Percentiles rank a stretch among this genome's conserved stretches.
These are phyloP conservation scores for Pythium volutum DNA, from an alignment of 352 stramenopile genomes.

Conservation along the genomic window DNA sequence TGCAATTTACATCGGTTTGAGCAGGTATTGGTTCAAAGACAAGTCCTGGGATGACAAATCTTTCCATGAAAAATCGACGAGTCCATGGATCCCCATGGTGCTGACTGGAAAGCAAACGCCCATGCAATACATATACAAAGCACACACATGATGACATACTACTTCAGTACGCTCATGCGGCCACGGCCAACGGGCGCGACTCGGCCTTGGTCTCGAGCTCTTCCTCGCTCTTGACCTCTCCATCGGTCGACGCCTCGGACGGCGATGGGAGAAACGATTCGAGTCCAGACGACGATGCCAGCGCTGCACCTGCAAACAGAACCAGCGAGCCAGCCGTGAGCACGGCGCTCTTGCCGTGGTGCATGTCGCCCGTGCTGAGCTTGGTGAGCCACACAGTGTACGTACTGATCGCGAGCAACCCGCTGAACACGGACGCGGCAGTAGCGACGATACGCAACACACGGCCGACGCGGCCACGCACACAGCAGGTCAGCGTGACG, in stretches of 20 bases:
- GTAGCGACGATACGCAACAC: background rate
- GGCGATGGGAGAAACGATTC: background rate
- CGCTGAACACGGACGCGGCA: background rate
- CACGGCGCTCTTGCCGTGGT: constrained; percentile 9
- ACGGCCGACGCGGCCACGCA: background rate
- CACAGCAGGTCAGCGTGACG: background rate
- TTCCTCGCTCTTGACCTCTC: background rate
- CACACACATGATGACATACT: too few species aligned
- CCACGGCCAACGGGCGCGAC: too few species aligned
- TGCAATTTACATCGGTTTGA: too few species aligned
- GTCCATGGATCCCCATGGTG: too few species aligned
- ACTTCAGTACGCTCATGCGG: too few species aligned
- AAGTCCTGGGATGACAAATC: too few species aligned
- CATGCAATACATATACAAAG: too few species aligned
- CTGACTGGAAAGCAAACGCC: too few species aligned
- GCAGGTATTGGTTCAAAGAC: too few species aligned
- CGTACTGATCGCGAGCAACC: background rate
- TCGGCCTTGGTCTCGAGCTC: background rate
- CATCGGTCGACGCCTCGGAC: background rate
- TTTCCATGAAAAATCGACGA: too few species aligned
- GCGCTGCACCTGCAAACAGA: constrained; percentile 1
- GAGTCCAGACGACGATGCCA: constrained; percentile 1
- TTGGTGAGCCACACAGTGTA: constrained; percentile 13
- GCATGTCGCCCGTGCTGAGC: constrained; percentile 6
- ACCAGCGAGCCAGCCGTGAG: constrained; percentile 8